Conservation (phyloP, 2,329 filamentous ascomycete species). For the Monosporascus sp. region DNA sequence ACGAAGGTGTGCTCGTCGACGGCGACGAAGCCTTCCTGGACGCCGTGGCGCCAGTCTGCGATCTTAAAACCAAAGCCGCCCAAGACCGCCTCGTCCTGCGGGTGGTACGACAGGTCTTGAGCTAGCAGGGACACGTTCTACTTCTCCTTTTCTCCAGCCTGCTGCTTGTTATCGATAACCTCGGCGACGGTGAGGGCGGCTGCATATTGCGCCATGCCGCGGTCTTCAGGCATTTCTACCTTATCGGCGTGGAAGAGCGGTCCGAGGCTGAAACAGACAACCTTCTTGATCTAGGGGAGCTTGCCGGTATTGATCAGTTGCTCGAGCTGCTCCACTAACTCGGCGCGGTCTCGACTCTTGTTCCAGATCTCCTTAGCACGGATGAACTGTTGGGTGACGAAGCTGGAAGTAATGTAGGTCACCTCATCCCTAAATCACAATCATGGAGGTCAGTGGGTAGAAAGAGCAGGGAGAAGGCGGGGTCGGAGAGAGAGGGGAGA, state of each 20-base stretch:
- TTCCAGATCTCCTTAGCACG: neutral
- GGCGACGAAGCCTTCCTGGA: neutral
- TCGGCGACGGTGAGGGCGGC: neutral
- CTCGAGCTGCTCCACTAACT: neutral
- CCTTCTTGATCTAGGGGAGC: neutral
- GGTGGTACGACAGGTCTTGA: neutral
- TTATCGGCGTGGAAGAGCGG: neutral
- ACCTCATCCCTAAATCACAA: too few relatives aligned
- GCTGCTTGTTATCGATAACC: neutral
- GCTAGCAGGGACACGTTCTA: neutral
- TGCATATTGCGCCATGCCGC: neutral
- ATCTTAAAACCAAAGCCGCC: neutral
- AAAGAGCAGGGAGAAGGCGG: too few relatives aligned
- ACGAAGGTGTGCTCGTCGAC: neutral
- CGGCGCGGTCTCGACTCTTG: neutral
- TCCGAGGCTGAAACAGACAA: constrained; percentile 1
- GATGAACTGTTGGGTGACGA: neutral
- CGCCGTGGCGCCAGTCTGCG: neutral
- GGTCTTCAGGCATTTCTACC: too few relatives aligned
- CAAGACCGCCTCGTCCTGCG: neutral
- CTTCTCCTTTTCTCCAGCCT: too few relatives aligned
- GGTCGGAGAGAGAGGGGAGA: neutral
- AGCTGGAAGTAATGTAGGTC: neutral
- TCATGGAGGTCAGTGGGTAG: too few relatives aligned
- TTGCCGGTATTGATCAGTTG: neutral